Base-by-base conservation (phyloP, 2,329 filamentous ascomycete species). In the Parafenestella ontariensis region DNA sequence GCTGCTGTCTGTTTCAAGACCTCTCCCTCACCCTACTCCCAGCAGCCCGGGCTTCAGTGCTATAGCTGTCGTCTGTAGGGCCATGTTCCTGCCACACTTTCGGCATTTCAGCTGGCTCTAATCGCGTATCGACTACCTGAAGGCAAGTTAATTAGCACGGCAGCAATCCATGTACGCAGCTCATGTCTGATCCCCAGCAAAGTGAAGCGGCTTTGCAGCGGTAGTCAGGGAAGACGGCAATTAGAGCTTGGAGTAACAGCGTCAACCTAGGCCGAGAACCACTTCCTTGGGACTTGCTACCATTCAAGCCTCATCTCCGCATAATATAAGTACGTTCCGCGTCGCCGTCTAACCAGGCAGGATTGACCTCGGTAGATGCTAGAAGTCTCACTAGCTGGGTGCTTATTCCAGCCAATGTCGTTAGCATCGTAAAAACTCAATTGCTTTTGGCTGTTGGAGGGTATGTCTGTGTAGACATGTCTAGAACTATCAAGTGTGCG, bases 211-310 rank as follows among this genome's bases (percentile, higher is more conserved):
- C 31, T 26, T 34, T 34, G n/a, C 15, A 17, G 45, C 40, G 44
- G 42, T 49, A 42, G 29, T 45, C 49, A 33, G 50, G 49, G 41
- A 31, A 52, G 44, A 58, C 64, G 54, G 66, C 61, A 59, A 49
- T 64, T 61, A 66, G 56, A 54, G 52, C 37, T 44, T 49, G 53
- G 58, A 49, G 59, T 45, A 52, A 56, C 46, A 29, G 53, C 37
- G 36, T 51, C 46, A 58, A 59, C 58, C 49, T 47, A 56, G 52
- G 56, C 56, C 24, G 45, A 50, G 65, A 59, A 66, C 62, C 65
- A 52, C 51, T 33, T 52, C 39, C 36, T 50, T 52, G 64, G 64
- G 61, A 59, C 43, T 23, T 43, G 42, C 43, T 41, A 50, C 41
- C 29, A 43, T 15, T 11, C 41, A 26, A 29, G 36, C 34, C 40